Conservation (phyloP, 768 basidiomycete genomes). For the Tylopilus intermedius region DNA sequence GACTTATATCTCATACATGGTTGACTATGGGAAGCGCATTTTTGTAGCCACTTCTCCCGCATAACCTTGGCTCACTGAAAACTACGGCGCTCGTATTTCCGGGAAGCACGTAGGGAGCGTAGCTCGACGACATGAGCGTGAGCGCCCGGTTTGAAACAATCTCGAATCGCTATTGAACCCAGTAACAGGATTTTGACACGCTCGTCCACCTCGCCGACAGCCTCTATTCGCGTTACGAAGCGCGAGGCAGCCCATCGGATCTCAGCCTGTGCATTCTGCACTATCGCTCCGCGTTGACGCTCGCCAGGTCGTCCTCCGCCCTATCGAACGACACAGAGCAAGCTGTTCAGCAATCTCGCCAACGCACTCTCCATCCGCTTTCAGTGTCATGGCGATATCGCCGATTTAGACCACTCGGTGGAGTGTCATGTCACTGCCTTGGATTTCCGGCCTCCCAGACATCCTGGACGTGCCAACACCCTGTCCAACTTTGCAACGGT, state of each 20-base stretch:
- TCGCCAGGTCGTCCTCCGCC: conserved; percentile 15
- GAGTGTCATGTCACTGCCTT: conserved; percentile 26
- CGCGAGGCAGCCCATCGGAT: conserved; percentile 17
- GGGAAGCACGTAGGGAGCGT: not conserved
- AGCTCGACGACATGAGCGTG: conserved; percentile 15
- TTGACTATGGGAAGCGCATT: too few relatives aligned
- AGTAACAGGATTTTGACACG: conserved; percentile 18
- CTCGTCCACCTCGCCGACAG: conserved; percentile 23
- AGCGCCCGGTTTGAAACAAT: not conserved
- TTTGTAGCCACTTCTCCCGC: too few relatives aligned
- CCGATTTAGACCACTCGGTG: conserved; percentile 26
- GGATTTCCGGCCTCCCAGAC: conserved; percentile 23
- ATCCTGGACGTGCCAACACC: conserved; percentile 22
- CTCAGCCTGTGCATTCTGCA: conserved; percentile 25
- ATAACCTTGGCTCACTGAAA: too few relatives aligned
- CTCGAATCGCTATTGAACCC: not conserved
- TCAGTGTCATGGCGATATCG: conserved; percentile 21
- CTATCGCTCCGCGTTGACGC: conserved; percentile 25
- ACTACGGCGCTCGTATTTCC: too few relatives aligned
- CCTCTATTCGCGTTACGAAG: conserved; percentile 23
- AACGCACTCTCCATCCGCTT: conserved; percentile 26
- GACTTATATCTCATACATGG: too few relatives aligned
- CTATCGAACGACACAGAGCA: conserved; percentile 20
- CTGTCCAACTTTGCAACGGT: conserved; percentile 29
- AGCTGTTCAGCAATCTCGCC: conserved; percentile 27